phyloP scores from a whole-genome alignment of 768 basidiomycete genomes.

The Xanthoconium purpureum region DNA sequence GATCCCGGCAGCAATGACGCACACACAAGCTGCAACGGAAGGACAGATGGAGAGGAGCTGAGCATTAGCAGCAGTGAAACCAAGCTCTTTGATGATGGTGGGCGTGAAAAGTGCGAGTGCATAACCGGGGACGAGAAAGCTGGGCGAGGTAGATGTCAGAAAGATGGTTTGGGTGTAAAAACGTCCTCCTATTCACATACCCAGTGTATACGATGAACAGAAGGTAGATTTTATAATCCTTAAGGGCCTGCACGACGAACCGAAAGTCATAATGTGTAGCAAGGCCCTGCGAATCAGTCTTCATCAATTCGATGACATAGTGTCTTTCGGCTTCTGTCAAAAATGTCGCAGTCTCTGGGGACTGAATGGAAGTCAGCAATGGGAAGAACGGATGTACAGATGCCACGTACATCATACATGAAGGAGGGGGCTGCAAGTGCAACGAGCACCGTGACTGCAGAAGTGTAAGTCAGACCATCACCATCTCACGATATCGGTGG shows the following conservation, averaged over 20 bases:
- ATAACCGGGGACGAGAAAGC: conserved; percentile 43
- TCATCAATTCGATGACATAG: conserved; percentile 39
- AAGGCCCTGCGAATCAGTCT: conserved; percentile 41
- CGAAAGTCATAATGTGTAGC: conserved; percentile 42
- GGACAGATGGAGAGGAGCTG: conserved; percentile 48
- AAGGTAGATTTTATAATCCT: conserved; percentile 40
- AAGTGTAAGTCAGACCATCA: not conserved
- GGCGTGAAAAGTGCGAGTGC: conserved; percentile 46
- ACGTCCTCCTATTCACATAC: conserved; percentile 15
- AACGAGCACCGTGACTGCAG: conserved; percentile 7
- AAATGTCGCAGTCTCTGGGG: conserved; percentile 13
- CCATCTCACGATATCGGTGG: not conserved
- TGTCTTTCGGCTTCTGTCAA: conserved; percentile 39
- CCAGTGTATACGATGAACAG: conserved; percentile 38
- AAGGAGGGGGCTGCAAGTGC: conserved; percentile 38
- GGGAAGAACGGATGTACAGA: not conserved
- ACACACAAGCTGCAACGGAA: conserved; percentile 41
- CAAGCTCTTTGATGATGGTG: conserved; percentile 45
- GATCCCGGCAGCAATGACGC: conserved; percentile 37
- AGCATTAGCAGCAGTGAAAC: conserved; percentile 47
- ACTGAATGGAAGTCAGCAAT: conserved; percentile 5
- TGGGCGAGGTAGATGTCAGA: conserved; percentile 16
- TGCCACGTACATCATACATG: conserved; percentile 46
- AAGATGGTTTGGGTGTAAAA: not conserved
- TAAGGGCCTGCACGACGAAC: conserved; percentile 48